Base-by-base conservation (phyloP, 345 rosid species). In the Clarkia xantiana region DNA sequence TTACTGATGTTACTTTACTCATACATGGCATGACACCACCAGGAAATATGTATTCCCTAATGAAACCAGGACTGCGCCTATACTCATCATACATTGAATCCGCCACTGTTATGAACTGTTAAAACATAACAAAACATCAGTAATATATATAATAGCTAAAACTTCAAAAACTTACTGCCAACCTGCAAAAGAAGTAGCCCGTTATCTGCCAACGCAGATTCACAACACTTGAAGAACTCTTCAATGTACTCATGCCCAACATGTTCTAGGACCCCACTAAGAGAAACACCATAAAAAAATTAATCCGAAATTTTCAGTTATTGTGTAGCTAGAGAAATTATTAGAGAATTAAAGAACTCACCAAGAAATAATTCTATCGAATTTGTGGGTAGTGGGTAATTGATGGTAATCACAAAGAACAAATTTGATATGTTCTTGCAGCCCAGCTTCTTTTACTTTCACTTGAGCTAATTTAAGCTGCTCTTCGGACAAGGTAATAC, bases 241-340 rank as follows among this genome's bases (percentile, higher is more conserved):
- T 83, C 97, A 86, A 90, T 81, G 62, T 61, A 90, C 62, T 90
- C 95, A 16, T 90, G 95, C 3, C 97, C 97, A 45, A 90, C 94
- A 10, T 78, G 78, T 76, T 86, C 95, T 41, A 90, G 48, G 94
- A 90, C 83, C 80, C 79, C 97, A 10, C 97, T 86, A 75, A 39
- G 25, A n/a, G 52, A 55, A 14, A 8, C 23, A 0, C 0, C 6
- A 11, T 3, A 9, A 10, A 20, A 20, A 1, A 11, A 11, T 36
- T 10, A 18, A n/a, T n/a, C n/a, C n/a, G 50, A 18, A 36, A 18
- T n/a, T n/a, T n/a, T n/a, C n/a, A n/a, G n/a, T n/a, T n/a, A n/a
- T n/a, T n/a, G n/a, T n/a, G n/a, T n/a, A n/a, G n/a, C n/a, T n/a
- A n/a, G n/a, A n/a, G n/a, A n/a, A n/a, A n/a, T n/a, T n/a, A n/a